Base-by-base conservation (phyloP, 2,329 filamentous ascomycete species). In the Sporothrix inflata region DNA sequence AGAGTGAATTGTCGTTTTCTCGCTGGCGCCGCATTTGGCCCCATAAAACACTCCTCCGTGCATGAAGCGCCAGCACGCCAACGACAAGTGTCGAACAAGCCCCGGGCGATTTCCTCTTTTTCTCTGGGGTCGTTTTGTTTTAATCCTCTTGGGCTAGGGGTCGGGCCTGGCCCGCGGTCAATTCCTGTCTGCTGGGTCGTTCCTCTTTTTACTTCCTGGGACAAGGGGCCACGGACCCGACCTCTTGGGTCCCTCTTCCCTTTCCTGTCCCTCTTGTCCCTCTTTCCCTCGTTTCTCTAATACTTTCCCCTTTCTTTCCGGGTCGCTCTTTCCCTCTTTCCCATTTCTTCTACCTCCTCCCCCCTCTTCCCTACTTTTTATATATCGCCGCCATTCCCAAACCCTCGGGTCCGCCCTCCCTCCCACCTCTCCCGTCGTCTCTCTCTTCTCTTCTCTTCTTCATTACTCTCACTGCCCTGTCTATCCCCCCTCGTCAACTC, bases 301-400 rank as follows among this genome's bases (percentile, higher is more conserved):
- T 9, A 16, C 30, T 57, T 24, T n/a, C 67, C 51, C n/a, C 21
- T 45, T 30, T 45, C 34, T 30, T 53, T 53, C 27, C 8, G 6
- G 40, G 27, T 66, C 30, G 30, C 8, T 57, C 30, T 24, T 65
- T 51, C 24, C 30, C 7, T 63, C 42, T 40, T 34, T 27, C 38
- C 38, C 19, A 19, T 51, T 49, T 49, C 16, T 21, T 30, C 27
- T 14, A 5, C 14, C 24, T 63, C 19, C 21, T 24, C 4, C 57
- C 5, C 34, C 24, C 11, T 4, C 42, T 27, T 11, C 27, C 16
- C 1, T 34, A 12, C 24, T 11, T 49, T 49, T 49, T 68, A 53
- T 68, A 68, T 53, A 68, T 27, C 27, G 9, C 47, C n/a, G 47
- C 19, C 30, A 19, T 68, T 68, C 65, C 65, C 65, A 68, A 68